Base-by-base conservation (phyloP, 352 stramenopile genomes). In the Hyaloperonospora brassicae region DNA sequence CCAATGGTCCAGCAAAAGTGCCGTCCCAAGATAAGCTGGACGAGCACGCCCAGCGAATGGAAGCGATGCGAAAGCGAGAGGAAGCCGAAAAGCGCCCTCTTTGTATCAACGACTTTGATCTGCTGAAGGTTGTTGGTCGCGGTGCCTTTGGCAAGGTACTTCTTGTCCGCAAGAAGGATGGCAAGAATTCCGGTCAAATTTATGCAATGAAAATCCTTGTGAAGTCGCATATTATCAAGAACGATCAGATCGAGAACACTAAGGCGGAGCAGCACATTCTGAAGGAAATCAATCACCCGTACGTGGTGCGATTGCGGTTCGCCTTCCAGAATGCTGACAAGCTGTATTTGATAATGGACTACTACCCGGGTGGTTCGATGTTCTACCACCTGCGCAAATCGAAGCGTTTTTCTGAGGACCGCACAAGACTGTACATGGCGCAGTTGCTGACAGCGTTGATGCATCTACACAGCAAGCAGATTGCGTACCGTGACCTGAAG, bases 341-440 rank as follows among this genome's bases (percentile, higher is more conserved):
- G 42, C 63, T 99, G 8, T 99, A 99, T 60, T 66, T 98, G 50
- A 90, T 98, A 47, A 97, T 97, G 81, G 92, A 98, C 55, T 98
- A 97, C 64, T 95, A 97, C 55, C 87, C 86, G 4, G 86, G 86
- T 27, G 86, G 86, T 2, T 93, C 82, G 0, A 90, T 95, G 80
- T 95, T 93, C 62, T 92, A 93, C 59, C 84, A 94, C 38, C 35
- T 95, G 45, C 79, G 82, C 50, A 93, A 93, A 53, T 93, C 82
- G 0, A 94, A 94, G 57, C 70, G 84, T 1, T 94, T 95, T 51
- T 59, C 82, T 13, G 86, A 95, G 58, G 82, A 93, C 7, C 79
- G 85, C 0, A 93, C 84, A 24, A 68, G 84, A 23, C 47, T 95
- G 43, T 95, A 95, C 62, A 93, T 93, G 79, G 84, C 86, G 6